phyloP scores from a whole-genome alignment of 257 asterid genomes.

The Nicotiana otophora region DNA sequence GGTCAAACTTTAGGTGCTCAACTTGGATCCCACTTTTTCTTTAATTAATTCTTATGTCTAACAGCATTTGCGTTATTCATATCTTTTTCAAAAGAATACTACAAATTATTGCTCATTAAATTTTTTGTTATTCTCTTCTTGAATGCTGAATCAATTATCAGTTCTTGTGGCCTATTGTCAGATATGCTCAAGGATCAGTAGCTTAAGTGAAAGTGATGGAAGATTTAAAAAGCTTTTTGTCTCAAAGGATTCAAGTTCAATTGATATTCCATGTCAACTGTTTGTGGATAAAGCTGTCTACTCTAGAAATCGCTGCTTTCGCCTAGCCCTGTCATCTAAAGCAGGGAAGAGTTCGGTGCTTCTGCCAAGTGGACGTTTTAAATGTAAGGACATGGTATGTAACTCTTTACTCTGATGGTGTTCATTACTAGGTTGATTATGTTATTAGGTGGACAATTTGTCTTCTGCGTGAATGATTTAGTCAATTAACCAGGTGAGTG shows the following conservation, averaged over 20 bases:
- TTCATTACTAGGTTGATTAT: slow-evolving; percentile 1
- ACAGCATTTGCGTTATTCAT: slow-evolving; percentile 4
- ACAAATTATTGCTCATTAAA: not conserved
- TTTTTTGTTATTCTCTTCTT: slow-evolving; percentile 1
- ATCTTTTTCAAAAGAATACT: slow-evolving; percentile 9
- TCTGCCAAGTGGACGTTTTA: slow-evolving; percentile 87
- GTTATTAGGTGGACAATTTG: not conserved
- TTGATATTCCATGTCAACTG: slow-evolving; percentile 35
- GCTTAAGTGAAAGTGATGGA: slow-evolving; percentile 48
- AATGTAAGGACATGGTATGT: slow-evolving; percentile 78
- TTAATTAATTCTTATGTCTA: not conserved
- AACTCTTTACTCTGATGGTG: slow-evolving; percentile 7
- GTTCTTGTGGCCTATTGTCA: slow-evolving; percentile 26
- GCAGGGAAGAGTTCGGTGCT: slow-evolving; percentile 85
- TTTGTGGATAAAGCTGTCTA: slow-evolving; percentile 96
- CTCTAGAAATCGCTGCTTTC: slow-evolving; percentile 92
- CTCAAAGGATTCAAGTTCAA: slow-evolving; percentile 58
- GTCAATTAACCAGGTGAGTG: not conserved
- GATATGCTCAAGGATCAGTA: slow-evolving; percentile 75
- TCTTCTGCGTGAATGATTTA: not conserved
- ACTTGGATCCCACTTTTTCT: not conserved
- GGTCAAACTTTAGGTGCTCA: not conserved
- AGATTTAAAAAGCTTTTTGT: slow-evolving; percentile 54
- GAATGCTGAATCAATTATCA: not conserved
- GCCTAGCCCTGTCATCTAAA: slow-evolving; percentile 86